phyloP scores from a whole-genome alignment of 306 rosid species.

The Vigna trinervia region DNA sequence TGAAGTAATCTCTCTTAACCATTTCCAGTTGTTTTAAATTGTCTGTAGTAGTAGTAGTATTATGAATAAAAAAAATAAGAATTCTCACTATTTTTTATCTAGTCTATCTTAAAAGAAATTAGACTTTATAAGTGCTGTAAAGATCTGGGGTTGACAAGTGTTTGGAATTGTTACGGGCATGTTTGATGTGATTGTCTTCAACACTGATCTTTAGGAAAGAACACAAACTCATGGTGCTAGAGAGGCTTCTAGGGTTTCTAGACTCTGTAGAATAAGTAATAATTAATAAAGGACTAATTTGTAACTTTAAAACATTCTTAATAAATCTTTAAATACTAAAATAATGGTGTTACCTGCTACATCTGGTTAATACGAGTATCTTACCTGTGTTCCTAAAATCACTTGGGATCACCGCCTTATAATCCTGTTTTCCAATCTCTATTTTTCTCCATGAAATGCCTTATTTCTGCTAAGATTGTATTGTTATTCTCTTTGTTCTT shows the following conservation, averaged over 20 bases:
- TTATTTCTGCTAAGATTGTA: not conserved
- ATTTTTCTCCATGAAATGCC: slow-evolving; percentile 21
- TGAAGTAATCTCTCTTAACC: too few species aligned
- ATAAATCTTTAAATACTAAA: not conserved
- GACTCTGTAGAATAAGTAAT: not conserved
- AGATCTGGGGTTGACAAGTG: not conserved
- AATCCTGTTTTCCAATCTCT: not conserved
- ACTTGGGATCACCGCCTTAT: not conserved
- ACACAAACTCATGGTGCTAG: not conserved
- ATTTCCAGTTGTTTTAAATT: too few species aligned
- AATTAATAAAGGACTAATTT: not conserved
- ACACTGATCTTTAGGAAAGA: not conserved
- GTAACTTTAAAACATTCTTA: not conserved
- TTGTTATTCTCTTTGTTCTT: slow-evolving; percentile 8
- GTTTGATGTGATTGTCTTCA: not conserved
- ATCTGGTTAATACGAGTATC: not conserved
- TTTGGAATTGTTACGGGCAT: not conserved
- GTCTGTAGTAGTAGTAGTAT: too few species aligned
- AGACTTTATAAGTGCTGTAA: not conserved
- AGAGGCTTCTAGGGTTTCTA: not conserved
- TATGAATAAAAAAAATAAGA: slow-evolving; percentile 21
- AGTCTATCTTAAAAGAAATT: slow-evolving; percentile 71
- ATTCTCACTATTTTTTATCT: slow-evolving; percentile 44
- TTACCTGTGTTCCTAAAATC: not conserved
- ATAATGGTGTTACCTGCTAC: not conserved